Conservation (phyloP, 2,329 filamentous ascomycete species). For the Fulvia fulva region DNA sequence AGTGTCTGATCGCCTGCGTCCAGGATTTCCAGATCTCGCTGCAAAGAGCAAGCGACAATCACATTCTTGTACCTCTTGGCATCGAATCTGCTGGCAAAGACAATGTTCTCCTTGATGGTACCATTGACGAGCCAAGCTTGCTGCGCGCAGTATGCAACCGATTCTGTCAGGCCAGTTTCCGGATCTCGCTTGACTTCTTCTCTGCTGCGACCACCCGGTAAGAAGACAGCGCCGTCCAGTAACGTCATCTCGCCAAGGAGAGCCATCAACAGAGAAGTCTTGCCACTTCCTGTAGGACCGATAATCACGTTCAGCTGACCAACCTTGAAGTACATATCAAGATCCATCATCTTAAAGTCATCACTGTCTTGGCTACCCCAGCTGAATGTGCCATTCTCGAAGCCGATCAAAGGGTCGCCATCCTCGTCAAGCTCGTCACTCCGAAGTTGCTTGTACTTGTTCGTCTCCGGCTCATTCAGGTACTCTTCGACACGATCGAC, state of each 20-base stretch:
- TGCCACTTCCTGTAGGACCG: conserved; percentile 89
- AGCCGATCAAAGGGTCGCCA: conserved; percentile 73
- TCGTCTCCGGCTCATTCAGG: conserved; percentile 86
- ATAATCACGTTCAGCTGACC: conserved; percentile 89
- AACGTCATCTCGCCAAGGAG: conserved; percentile 93
- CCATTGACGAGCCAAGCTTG: conserved; percentile 96
- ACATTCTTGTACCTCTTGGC: conserved; percentile 82
- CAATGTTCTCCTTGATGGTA: conserved; percentile 91
- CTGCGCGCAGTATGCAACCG: conserved; percentile 92
- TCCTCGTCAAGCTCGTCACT: conserved; percentile 64
- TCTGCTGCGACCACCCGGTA: conserved; percentile 80
- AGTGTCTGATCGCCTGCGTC: conserved; percentile 89
- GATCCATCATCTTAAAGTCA: conserved; percentile 69
- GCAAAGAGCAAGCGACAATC: conserved; percentile 82
- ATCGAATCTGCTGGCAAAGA: conserved; percentile 79
- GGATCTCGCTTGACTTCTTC: conserved; percentile 80
- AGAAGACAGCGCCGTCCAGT: conserved; percentile 71
- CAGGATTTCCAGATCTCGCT: conserved; percentile 86
- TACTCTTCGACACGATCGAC: conserved; percentile 96
- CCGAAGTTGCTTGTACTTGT: conserved; percentile 84
- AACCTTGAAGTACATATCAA: conserved; percentile 77
- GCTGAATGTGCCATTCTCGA: conserved; percentile 78
- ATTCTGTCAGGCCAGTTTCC: conserved; percentile 82
- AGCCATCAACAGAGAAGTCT: conserved; percentile 94
- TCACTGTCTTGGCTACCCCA: conserved; percentile 61